These are phyloP conservation scores for Astrephomene gubernaculifera DNA, from an alignment of 139 green algal genomes.

Conservation along the genomic window DNA sequence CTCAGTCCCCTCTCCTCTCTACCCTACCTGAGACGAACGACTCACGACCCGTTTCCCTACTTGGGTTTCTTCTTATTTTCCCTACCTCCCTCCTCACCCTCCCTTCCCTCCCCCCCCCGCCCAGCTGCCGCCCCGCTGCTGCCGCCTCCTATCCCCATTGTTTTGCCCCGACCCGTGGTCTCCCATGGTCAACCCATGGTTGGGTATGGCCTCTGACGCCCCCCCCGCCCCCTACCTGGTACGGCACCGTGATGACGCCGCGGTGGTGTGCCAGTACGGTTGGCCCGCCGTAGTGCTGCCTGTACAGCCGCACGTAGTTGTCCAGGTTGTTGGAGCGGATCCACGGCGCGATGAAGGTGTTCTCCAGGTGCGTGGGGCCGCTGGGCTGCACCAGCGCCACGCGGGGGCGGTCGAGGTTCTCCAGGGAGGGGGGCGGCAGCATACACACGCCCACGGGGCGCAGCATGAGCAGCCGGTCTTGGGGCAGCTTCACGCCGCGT, in stretches of 20 bases:
- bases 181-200: no score
- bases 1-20: no score
- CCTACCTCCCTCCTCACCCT: neutral
- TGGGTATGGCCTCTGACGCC: no score
- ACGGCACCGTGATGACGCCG: conserved; percentile 30
- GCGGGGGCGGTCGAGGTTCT: neutral
- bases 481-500: conserved; percentile 3
- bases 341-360: conserved; percentile 34
- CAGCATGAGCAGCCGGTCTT: conserved; percentile 18
- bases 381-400: conserved; percentile 31
- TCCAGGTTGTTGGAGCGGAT: neutral
- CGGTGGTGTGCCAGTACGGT: conserved; percentile 27
- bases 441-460: conserved; percentile 28
- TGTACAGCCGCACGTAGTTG: conserved; percentile 23
- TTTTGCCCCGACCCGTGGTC: neutral
- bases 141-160: neutral
- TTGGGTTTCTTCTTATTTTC: no score
- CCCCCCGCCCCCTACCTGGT: conserved; percentile 4
- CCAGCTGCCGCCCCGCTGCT: neutral
- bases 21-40: no score
- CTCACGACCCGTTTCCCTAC: no score
- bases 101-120: no score
- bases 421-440: neutral
- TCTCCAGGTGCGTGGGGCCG: conserved; percentile 10
- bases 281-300: conserved; percentile 36